Base-by-base conservation (phyloP, 1,284 basidiomycete species). In the Thelephora terrestris region DNA sequence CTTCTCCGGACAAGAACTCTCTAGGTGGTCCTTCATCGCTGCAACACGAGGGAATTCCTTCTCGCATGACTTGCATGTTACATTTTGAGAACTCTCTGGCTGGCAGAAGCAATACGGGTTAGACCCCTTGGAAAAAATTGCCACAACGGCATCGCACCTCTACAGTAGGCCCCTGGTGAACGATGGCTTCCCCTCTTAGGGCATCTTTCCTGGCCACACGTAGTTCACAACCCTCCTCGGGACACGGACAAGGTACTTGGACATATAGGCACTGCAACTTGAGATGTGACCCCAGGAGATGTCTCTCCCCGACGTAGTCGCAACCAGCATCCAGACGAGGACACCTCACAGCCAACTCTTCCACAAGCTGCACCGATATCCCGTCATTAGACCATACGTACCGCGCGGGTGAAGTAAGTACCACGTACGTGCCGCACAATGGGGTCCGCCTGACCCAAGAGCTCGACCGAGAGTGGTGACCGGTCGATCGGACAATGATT, bases 401-500 rank as follows among this genome's bases (percentile, higher is more conserved):
- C 43, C 50, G 4, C 23, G 40, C 45, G 5, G 47, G 24, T 7
- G 16, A 37, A 16, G 25, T 3, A 12, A 29, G 10, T 21, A 37
- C n/a, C 18, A 71, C 84, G 53, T 55, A 89, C 86, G 53, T 85
- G 79, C 56, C 85, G 76, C 34, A 90, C 71, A 29, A 90, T 78
- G 9, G 81, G 77, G 59, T 80, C 75, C 12, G 85, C 81, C 16
- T 78, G 75, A 2, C 58, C 54, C 47, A 90, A 65, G 56, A 85
- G 76, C 14, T 66, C 66, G 17, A 65, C 43, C 3, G 64, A 60
- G 34, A 92, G 70, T 0, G 78, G 71, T 16, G 76, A 80, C 17
- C 90, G 77, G 64, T 92, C 90, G 39, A 92, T 80, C n/a, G 90
- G 90, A 61, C 90, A 93, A 54, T 81, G 77, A 1, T 71, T 67